Percentiles rank a stretch among this genome's conserved stretches.
Evolutionary conservation across 805 yeast genomes (phyloP).

Genomic region (Yamadazyma nakazawae): DNA sequence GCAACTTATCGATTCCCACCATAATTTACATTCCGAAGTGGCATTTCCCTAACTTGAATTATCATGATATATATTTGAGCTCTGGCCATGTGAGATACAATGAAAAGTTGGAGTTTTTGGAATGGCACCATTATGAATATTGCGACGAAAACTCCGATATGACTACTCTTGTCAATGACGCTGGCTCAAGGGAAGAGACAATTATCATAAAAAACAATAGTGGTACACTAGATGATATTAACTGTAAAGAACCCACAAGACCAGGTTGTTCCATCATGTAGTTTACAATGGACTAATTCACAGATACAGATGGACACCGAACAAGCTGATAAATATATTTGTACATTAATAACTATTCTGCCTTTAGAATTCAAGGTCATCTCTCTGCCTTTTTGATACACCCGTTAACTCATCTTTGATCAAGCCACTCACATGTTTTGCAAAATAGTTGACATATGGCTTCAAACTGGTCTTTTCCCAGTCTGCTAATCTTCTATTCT

Average conservation of each 20-base stretch:
- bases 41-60: slow-evolving; percentile 57
- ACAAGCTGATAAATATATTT: background rate
- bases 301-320: background rate
- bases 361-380: slow-evolving; percentile 28
- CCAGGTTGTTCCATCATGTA: slow-evolving; percentile 1
- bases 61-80: slow-evolving; percentile 47
- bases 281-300: background rate
- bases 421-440: slow-evolving; percentile 55
- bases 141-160: slow-evolving; percentile 7
- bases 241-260: slow-evolving; percentile 2
- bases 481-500: slow-evolving; percentile 31
- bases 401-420: slow-evolving; percentile 51
- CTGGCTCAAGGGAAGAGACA: slow-evolving; percentile 22
- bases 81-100: slow-evolving; percentile 58
- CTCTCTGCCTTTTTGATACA: slow-evolving; percentile 31
- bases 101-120: slow-evolving; percentile 50
- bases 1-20: slow-evolving; percentile 39
- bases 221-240: slow-evolving; percentile 30
- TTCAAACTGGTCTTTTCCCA: slow-evolving; percentile 67
- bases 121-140: slow-evolving; percentile 58
- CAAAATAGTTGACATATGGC: slow-evolving; percentile 67
- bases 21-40: slow-evolving; percentile 65
- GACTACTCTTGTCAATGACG: slow-evolving; percentile 10
- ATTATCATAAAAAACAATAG: slow-evolving; percentile 36
- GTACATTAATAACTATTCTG: background rate